phyloP scores from a whole-genome alignment of 441 rosid species.

The Jatropha multifida region DNA sequence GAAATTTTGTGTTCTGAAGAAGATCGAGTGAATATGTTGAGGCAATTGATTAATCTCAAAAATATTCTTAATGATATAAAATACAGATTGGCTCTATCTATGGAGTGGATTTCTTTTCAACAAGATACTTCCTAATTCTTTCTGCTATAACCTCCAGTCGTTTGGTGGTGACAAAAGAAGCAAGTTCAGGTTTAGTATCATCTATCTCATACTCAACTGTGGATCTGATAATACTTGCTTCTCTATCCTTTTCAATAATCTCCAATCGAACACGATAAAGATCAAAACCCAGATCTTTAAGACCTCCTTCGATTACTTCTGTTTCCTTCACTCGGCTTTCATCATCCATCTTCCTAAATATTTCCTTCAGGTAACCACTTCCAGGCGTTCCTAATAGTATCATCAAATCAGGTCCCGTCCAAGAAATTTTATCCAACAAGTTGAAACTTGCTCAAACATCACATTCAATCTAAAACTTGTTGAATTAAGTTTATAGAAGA shows the following conservation, averaged over 20 bases:
- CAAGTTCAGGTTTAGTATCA: constrained; percentile 21
- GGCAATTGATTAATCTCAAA: too few species aligned
- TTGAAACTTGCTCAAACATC: too few species aligned
- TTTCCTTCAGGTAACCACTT: constrained; percentile 35
- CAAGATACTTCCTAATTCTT: constrained; percentile 21
- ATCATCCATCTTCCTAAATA: constrained; percentile 36
- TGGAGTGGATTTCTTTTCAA: constrained; percentile 1
- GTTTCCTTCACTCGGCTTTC: constrained; percentile 40
- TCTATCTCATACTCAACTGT: constrained; percentile 25
- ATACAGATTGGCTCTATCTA: too few species aligned
- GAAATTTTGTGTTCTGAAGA: too few species aligned
- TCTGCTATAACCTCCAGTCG: constrained; percentile 20
- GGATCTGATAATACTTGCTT: constrained; percentile 20
- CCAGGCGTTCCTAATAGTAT: constrained; percentile 11
- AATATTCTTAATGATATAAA: too few species aligned
- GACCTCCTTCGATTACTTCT: constrained; percentile 38
- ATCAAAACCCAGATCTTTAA: constrained; percentile 24
- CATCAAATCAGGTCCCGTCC: background rate
- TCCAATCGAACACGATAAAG: constrained; percentile 15
- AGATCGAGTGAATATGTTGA: too few species aligned
- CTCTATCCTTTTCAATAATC: constrained; percentile 27
- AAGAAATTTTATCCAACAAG: too few species aligned
- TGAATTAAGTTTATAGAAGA: too few species aligned
- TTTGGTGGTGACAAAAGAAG: constrained; percentile 20
- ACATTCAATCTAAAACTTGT: too few species aligned